Evolutionary conservation across 805 yeast genomes (phyloP).

Genomic region (Wickerhamiella allomyrinae): DNA sequence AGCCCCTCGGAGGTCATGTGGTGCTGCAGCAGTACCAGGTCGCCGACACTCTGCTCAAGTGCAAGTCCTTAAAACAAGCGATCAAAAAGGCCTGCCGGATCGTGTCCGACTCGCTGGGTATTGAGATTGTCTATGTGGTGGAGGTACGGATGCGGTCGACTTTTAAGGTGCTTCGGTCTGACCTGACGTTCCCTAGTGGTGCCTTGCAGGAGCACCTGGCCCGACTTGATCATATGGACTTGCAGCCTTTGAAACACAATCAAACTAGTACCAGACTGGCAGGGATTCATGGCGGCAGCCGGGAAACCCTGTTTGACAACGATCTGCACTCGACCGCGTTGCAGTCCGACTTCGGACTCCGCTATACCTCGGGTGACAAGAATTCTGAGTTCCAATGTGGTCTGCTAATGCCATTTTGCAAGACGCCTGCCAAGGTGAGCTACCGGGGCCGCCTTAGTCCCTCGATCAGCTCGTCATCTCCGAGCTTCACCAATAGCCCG

Average conservation of each 20-base stretch:
- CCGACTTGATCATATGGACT: not conserved
- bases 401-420: constrained; percentile 16
- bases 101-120: constrained; percentile 16
- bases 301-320: constrained; percentile 10
- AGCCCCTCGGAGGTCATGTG: constrained; percentile 5
- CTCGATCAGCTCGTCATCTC: not conserved
- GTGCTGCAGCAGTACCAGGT: constrained; percentile 19
- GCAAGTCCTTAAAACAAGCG: constrained; percentile 15
- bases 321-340: constrained; percentile 13
- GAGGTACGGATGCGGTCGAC: constrained; percentile 13
- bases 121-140: constrained; percentile 18
- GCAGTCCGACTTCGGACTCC: constrained; percentile 13
- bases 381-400: constrained; percentile 11
- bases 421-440: not conserved
- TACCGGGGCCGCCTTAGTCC: not conserved
- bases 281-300: constrained; percentile 7
- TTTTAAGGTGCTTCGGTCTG: not conserved
- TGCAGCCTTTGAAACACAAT: not conserved
- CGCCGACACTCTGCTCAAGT: constrained; percentile 15
- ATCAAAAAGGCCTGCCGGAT: constrained; percentile 18
- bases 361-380: constrained; percentile 12
- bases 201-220: not conserved
- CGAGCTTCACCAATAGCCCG: not conserved
- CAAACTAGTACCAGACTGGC: constrained; percentile 7
- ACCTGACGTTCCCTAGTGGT: not conserved